Base-by-base conservation (phyloP, 257 asterid genomes). In the Vinca minor region DNA sequence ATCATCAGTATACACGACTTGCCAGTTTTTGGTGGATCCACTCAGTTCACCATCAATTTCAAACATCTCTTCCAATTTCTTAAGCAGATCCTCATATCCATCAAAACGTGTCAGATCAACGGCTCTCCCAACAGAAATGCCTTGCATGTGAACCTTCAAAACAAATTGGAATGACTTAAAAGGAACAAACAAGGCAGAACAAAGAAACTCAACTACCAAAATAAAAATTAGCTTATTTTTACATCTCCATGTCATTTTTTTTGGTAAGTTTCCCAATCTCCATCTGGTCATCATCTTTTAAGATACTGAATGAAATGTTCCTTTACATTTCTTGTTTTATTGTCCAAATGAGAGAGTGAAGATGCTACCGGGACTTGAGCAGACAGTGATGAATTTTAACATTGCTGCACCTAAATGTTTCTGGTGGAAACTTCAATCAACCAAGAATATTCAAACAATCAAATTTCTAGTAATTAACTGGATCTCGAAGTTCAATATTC, bases 41-140 rank as follows among this genome's bases (percentile, higher is more conserved):
- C 79, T 67, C 38, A 89, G 94, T 74, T 87, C 95, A 59, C 96
- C 97, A 23, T 54, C 76, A 58, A 89, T 87, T 75, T 93, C 98
- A 64, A 89, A 93, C 95, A 93, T 87, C 77, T 76, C 87, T 76
- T 89, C 98, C 48, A 93, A 76, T 75, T 93, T 93, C 77, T 76
- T 83, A 59, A 87, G 95, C 65, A 93, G 79, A 76, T 87, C 96
- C 45, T 81, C 85, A 32, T 93, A 93, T 74, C 91, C 79, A 77
- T 84, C 83, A 62, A 84, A 87, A 75, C 81, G 78, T 55, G 91
- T 77, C 50, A 93, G 77, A 77, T 93, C 97, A 50, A 93, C 94
- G 34, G 98, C 98, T 74, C 97, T 84, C 69, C 98, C 98, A 65
- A 93, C 97, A 47, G 95, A 95, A 74, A 80, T 83, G 47, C 96